A percentile compares a stretch with the other conserved stretches of the same genome.
phyloP scores from a whole-genome alignment of 306 rosid genomes.

The Myrica gale region DNA sequence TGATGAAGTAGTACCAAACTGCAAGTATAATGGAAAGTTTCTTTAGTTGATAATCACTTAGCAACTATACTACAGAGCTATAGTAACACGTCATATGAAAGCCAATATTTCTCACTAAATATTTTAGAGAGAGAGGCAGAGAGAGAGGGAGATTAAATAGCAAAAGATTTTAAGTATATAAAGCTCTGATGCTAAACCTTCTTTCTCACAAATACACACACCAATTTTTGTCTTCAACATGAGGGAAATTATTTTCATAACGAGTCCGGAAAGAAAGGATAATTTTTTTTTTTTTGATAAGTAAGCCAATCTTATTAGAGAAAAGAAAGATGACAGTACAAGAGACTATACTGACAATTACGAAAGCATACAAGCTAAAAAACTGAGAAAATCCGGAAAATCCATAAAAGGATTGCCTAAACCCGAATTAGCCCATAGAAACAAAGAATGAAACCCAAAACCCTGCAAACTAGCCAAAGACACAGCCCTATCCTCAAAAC shows the following conservation, averaged over 20 bases:
- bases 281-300: no score
- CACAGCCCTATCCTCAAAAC: no score
- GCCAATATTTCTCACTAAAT: not conserved
- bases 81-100: not conserved
- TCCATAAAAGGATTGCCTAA: no score
- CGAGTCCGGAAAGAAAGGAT: not conserved
- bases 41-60: not conserved
- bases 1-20: slow-evolving; percentile 97
- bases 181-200: not conserved
- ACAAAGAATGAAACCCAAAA: no score
- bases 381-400: no score
- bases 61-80: not conserved
- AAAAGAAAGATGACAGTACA: no score
- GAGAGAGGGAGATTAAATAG: not conserved
- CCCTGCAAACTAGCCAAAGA: no score
- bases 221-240: not conserved
- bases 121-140: not conserved
- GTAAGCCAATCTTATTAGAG: no score
- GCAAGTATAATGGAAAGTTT: slow-evolving; percentile 24
- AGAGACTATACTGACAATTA: no score
- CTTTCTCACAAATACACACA: not conserved
- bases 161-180: not conserved
- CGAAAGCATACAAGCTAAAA: no score
- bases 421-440: no score
- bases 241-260: not conserved